Percentiles rank a stretch among this genome's conserved stretches.
phyloP scores from a whole-genome alignment of 2,329 filamentous ascomycete genomes.

The Penicillium vulpinum region DNA sequence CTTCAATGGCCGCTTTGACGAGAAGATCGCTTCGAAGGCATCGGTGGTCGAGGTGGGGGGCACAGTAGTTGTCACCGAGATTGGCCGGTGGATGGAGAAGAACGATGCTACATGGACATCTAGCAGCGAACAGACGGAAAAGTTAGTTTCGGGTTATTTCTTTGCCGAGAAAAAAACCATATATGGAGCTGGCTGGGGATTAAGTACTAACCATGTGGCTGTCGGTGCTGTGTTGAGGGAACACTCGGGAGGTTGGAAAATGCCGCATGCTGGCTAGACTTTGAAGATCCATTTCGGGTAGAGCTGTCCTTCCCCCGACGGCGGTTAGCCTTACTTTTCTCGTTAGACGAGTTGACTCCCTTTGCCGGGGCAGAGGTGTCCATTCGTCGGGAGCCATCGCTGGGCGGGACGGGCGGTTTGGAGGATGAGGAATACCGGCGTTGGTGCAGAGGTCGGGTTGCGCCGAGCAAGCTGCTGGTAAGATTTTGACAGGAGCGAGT shows the following conservation, averaged over 20 bases:
- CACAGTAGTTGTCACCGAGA: slow-evolving; percentile 81
- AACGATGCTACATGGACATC: slow-evolving; percentile 87
- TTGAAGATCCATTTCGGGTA: slow-evolving; percentile 34
- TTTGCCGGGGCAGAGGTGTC: slow-evolving; percentile 43
- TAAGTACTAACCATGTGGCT: slow-evolving; percentile 46
- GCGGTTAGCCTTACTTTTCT: slow-evolving; percentile 38
- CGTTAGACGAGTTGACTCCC: slow-evolving; percentile 38
- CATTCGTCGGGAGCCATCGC: slow-evolving; percentile 46
- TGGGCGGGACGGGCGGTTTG: slow-evolving; percentile 49
- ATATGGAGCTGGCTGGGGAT: neutral
- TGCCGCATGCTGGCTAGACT: slow-evolving; percentile 40
- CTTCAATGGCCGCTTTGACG: slow-evolving; percentile 53
- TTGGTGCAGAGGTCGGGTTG: slow-evolving; percentile 43
- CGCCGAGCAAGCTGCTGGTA: slow-evolving; percentile 32
- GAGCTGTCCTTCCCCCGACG: slow-evolving; percentile 39
- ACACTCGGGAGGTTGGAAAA: slow-evolving; percentile 50
- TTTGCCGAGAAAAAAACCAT: neutral
- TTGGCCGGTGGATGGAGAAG: slow-evolving; percentile 93
- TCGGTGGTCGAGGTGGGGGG: slow-evolving; percentile 70
- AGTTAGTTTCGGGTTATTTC: slow-evolving; percentile 1
- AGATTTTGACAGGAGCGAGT: slow-evolving; percentile 35
- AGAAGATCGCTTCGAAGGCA: slow-evolving; percentile 83
- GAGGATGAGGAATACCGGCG: slow-evolving; percentile 51
- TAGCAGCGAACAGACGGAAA: slow-evolving; percentile 40
- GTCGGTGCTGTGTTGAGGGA: slow-evolving; percentile 50